Evolutionary conservation across 148 eudicot species (phyloP), one percentile per base, ranked within the genome.

Genomic region (Beta vulgaris): DNA sequence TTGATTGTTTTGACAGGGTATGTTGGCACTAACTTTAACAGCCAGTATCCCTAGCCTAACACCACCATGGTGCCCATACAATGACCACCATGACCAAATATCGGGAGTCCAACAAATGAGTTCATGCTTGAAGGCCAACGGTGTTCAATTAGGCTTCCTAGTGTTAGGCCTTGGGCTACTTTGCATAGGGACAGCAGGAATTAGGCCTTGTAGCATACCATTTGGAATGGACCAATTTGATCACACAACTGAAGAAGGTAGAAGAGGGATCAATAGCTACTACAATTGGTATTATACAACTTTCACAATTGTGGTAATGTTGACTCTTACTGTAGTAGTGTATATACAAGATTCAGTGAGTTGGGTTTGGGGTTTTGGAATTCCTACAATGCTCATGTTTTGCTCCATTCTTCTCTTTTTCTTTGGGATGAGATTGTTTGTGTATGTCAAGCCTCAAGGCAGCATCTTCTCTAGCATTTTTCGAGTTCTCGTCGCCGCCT

Each of bases 221-320:
- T 91, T 91, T 71, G 97, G 91, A 0, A 87, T 90, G 0, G 92
- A 89, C 76, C 93, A 91, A 59, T 91, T 91, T 69, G 93, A 89
- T 44, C 72, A 87, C 37, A 81, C 87, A 13, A 89, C 89, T 0
- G 88, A 88, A 25, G 86, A 90, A 61, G 97, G 93, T 0, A 72
- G 93, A 72, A 82, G 81, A 68, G 88, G 91, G 6, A 90, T 88
- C 4, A 83, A 78, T 29, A 91, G 93, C 44, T 91, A 88, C 84
- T 91, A 88, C 58, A 91, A 91, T 62, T 89, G 92, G 97, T 91
- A 91, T 58, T 91, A 91, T 77, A 74, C 89, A 15, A 82, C 92
- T 6, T 91, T 91, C 28, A 85, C 93, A 0, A 23, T 85, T 19
- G 89, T 85, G 16, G 28, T 91, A 35, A 81, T 91, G 69, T 19